These are phyloP conservation scores for Candida hungchunana DNA, from an alignment of 805 yeast species.

Conservation along the genomic window DNA sequence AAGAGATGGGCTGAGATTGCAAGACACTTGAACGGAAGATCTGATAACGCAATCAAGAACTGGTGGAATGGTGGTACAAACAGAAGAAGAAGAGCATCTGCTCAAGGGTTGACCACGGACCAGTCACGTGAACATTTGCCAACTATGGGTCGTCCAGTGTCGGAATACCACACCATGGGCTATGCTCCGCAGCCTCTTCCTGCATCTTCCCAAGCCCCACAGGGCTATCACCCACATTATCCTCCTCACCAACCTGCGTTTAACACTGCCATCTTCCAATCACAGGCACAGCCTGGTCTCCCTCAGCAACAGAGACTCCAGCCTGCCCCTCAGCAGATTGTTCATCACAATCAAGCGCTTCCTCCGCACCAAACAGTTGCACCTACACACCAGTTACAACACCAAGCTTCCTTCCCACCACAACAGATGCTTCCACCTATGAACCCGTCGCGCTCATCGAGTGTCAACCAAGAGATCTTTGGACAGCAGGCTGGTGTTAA, in stretches of 20 bases:
- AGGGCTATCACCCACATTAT: slow-evolving; percentile 5
- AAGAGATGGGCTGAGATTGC: slow-evolving; percentile 94
- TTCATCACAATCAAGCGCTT: slow-evolving; percentile 3
- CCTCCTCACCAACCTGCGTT: slow-evolving; percentile 13
- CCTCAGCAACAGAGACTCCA: slow-evolving; percentile 14
- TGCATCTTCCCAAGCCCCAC: too few species aligned
- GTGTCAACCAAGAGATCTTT: slow-evolving; percentile 22
- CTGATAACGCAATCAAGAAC: slow-evolving; percentile 89
- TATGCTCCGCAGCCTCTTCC: too few species aligned
- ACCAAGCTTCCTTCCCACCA: neutral
- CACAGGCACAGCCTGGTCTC: slow-evolving; percentile 8
- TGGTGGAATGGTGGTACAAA: slow-evolving; percentile 98
- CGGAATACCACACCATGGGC: too few species aligned
- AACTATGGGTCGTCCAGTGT: too few species aligned
- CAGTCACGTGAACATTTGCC: too few species aligned
- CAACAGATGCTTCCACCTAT: slow-evolving; percentile 18
- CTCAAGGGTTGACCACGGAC: slow-evolving; percentile 20
- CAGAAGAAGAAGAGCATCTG: slow-evolving; percentile 58
- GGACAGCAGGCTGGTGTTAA: slow-evolving; percentile 27
- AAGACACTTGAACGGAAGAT: slow-evolving; percentile 77
- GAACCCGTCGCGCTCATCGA: slow-evolving; percentile 20
- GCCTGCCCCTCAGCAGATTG: slow-evolving; percentile 4
- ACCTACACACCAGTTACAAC: slow-evolving; percentile 8
- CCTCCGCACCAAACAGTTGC: slow-evolving; percentile 9
- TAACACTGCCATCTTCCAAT: slow-evolving; percentile 20